Base-by-base conservation (phyloP, 306 rosid genomes). In the Spatholobus suberectus region DNA sequence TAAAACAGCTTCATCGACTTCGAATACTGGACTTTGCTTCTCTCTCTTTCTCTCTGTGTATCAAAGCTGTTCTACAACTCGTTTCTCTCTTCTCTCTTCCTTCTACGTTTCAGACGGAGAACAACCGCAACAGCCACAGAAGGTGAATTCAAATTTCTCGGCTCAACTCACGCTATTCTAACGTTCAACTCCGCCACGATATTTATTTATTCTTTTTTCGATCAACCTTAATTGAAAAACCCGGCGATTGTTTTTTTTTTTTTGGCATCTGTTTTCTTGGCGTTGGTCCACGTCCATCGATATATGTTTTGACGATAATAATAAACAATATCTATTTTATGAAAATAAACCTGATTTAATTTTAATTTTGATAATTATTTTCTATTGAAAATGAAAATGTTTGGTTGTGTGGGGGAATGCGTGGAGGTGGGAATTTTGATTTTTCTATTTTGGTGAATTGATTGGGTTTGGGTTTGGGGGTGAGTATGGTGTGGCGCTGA, bases 11-110 rank as follows among this genome's bases (percentile, higher is more conserved):
- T 84, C 32, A 61, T 82, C 73, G 83, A 61, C 58, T 83, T 75
- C 66, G 62, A 59, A 77, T 86, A 82, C 87, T 79, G 79, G 80
- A 90, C 87, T 84, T 79, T 80, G 84, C 92, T 57, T 82, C 79
- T 79, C 27, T 68, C 87, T 77, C 86, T 41, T 66, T 65, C 58
- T 77, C 82, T n/a, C n/a, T n/a, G n/a, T 65, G 65, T 66, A 26
- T 51, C 67, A 77, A 49, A 35, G 65, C 44, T 65, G 73, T 70
- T 54, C 70, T 75, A 21, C 43, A 5, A 2, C 74, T 70, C 81
- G 5, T 74, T 68, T 75, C 86, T 81, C 38, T 10, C 75, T 12
- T 76, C 83, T 87, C 79, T 83, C 34, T 81, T 69, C 85, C 74
- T 82, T 72, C 86, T 74, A 73, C 78, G 24, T 77, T 86, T 86